A percentile compares a stretch with the other conserved stretches of the same genome.
Evolutionary conservation across 2,329 filamentous ascomycete genomes (phyloP).

Genomic region (Stemphylium beticola): DNA sequence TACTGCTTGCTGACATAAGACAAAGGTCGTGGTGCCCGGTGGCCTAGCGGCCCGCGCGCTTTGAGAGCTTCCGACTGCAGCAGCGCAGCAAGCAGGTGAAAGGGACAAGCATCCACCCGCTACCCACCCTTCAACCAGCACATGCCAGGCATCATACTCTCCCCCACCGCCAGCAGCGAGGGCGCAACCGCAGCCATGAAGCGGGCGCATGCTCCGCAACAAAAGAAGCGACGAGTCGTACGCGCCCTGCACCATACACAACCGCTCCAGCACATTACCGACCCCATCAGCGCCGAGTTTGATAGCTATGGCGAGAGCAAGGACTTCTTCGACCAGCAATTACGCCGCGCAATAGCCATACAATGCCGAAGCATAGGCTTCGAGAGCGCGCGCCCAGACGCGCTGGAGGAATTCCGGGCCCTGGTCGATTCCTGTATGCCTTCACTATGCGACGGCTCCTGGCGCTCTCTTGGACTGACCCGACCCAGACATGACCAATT

Average conservation of each 20-base stretch:
- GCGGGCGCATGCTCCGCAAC: constrained; percentile 34
- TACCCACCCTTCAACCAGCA: constrained; percentile 21
- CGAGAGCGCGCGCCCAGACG: constrained; percentile 60
- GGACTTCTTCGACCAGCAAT: constrained; percentile 59
- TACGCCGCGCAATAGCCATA: constrained; percentile 62
- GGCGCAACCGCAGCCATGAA: constrained; percentile 45
- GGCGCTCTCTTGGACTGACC: constrained; percentile 22
- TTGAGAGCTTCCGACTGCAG: constrained; percentile 21
- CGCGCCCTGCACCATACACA: constrained; percentile 45
- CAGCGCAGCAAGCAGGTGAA: constrained; percentile 16
- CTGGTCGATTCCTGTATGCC: constrained; percentile 65
- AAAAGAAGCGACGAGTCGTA: constrained; percentile 46
- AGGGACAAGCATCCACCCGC: constrained; percentile 18
- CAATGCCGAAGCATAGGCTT: constrained; percentile 61
- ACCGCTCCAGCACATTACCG: constrained; percentile 38
- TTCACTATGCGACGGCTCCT: constrained; percentile 24
- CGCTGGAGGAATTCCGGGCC: constrained; percentile 62
- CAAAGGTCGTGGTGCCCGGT: constrained; percentile 4
- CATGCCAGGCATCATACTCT: constrained; percentile 43
- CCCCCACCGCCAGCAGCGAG: constrained; percentile 39
- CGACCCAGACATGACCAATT: constrained; percentile 59
- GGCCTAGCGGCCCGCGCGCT: constrained; percentile 22
- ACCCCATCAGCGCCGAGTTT: constrained; percentile 45
- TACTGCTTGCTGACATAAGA: constrained; percentile 12
- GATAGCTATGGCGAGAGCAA: constrained; percentile 52